phyloP scores from a whole-genome alignment of 768 basidiomycete species.

The Arthromyces matolae region DNA sequence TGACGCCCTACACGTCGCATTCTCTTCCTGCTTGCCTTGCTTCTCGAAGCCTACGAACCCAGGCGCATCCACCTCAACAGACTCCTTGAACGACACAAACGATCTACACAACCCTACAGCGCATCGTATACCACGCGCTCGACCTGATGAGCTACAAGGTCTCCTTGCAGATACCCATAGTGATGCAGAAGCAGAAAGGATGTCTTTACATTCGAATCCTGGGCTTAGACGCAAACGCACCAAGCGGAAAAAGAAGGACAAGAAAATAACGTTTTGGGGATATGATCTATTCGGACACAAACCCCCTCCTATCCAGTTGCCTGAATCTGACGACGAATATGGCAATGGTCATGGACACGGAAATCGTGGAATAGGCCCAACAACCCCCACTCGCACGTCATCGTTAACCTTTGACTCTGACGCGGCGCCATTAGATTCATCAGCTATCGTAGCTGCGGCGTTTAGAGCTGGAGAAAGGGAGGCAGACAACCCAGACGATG shows the following conservation, averaged over 20 bases:
- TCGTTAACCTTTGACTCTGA: conserved; percentile 60
- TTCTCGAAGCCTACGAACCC: conserved; percentile 29
- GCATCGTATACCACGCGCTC: conserved; percentile 33
- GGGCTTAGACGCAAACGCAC: conserved; percentile 24
- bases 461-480: no score
- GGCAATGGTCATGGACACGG: no score
- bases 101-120: no score
- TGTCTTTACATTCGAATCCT: conserved; percentile 66
- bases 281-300: conserved; percentile 61
- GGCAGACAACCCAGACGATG: no score
- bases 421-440: conserved; percentile 59
- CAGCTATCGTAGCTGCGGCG: conserved; percentile 46
- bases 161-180: conserved; percentile 34
- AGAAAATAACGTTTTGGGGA: conserved; percentile 58
- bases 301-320: conserved; percentile 48
- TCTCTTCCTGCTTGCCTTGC: conserved; percentile 60
- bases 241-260: conserved; percentile 30
- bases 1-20: conserved; percentile 54
- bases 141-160: conserved; percentile 37
- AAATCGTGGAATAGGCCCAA: conserved; percentile 11
- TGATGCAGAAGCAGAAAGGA: conserved; percentile 55
- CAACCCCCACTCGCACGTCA: conserved; percentile 18
- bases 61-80: conserved; percentile 16
- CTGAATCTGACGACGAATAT: conserved; percentile 49
- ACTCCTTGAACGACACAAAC: conserved; percentile 24